Evolutionary conservation across 1,284 basidiomycete genomes (phyloP), one percentile per base, ranked within the genome.

Genomic region (Rhodotorula sp.): DNA sequence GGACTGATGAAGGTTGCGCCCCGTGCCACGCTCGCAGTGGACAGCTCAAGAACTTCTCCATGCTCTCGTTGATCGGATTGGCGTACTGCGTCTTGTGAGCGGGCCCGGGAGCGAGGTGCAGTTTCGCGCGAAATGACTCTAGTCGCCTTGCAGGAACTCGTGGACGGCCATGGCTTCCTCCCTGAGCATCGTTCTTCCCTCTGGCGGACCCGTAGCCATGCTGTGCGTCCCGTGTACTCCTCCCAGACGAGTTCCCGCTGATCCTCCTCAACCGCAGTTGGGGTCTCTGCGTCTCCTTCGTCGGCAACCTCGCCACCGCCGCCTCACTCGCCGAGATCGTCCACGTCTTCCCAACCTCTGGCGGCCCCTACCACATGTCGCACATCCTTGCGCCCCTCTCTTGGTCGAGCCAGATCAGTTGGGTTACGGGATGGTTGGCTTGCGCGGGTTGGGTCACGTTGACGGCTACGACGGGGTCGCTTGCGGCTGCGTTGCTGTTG

Each of bases 121-220:
- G 52, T 19, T 5, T 22, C 7, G 44, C 13, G 46, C n/a, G 30
- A 30, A 32, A 5, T 15, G 22, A 7, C 2, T 27, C 20, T 4
- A 13, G 39, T 29, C 30, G 3, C n/a, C 8, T 30, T 53, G n/a
- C 72, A 73, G 75, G 13, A 79, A 79, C 62, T 76, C 74, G 0
- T 79, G 79, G 77, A 77, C 78, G 8, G 79, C 79, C 1, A 77
- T 78, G 57, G 73, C 76, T 10, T 77, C 76, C 1, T 74, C 75
- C 20, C 69, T 79, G n/a, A 72, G 70, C 29, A 67, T 79, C 48
- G 56, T 53, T 8, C 66, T 70, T 2, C 68, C 68, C 11, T 62
- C 60, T 1, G 68, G 68, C n/a, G 68, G 68, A 19, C 64, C 68
- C 27, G 64, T 70, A 7, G 56, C 68, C 2, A 59, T 62, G 57